Conservation (phyloP, 1,284 basidiomycete species). For the Cutaneotrichosporon sp. region DNA sequence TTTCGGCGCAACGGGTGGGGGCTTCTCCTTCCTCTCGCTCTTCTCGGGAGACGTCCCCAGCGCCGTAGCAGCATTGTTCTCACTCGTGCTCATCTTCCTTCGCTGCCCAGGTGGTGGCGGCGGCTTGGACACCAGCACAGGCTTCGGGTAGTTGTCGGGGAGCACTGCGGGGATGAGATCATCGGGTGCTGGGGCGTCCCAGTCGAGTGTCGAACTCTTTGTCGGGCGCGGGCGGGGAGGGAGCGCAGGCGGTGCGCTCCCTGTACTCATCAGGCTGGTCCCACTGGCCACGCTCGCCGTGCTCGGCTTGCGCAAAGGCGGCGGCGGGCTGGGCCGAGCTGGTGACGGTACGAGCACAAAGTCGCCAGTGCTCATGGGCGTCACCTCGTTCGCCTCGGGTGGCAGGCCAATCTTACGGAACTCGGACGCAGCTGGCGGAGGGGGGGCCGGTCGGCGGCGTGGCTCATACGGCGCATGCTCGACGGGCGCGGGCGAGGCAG, state of each 20-base stretch:
- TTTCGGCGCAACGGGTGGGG: conserved; percentile 3
- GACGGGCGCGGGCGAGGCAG: conserved; percentile 7
- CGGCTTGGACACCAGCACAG: neutral
- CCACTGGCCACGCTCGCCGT: neutral
- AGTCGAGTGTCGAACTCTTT: conserved; percentile 19
- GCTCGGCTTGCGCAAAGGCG: conserved; percentile 9
- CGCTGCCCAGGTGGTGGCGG: neutral
- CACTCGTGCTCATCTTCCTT: neutral
- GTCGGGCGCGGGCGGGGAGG: neutral
- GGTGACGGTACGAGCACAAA: conserved; percentile 41
- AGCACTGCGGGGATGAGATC: conserved; percentile 14
- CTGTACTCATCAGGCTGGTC: neutral
- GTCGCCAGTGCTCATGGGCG: conserved; percentile 44
- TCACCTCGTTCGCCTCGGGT: conserved; percentile 22
- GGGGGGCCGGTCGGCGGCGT: conserved; percentile 11
- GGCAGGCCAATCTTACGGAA: conserved; percentile 23
- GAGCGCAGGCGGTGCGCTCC: conserved; percentile 6
- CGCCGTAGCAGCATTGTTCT: neutral
- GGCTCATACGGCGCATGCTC: conserved; percentile 18
- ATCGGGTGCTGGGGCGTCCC: conserved; percentile 16
- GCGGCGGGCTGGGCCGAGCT: conserved; percentile 8
- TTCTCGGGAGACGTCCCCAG: neutral
- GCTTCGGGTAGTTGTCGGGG: conserved; percentile 14
- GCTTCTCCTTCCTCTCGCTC: conserved; percentile 3
- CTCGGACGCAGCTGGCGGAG: conserved; percentile 21